phyloP scores from a whole-genome alignment of 2,329 filamentous ascomycete genomes.

The Pyricularia sp. region DNA sequence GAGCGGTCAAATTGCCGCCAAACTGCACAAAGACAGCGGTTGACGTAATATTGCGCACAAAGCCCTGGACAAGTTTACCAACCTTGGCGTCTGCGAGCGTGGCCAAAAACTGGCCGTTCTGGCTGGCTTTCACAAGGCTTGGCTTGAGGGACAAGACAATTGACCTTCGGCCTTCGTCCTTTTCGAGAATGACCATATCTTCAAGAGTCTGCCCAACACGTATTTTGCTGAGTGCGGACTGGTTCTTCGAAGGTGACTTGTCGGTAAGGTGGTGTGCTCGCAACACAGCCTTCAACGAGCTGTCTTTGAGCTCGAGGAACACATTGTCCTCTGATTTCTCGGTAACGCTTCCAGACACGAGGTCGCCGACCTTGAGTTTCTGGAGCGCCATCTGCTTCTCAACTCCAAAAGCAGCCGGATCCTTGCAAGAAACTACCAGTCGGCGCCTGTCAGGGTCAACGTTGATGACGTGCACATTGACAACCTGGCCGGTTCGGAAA shows the following conservation, averaged over 20 bases:
- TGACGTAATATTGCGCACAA: conserved; percentile 74
- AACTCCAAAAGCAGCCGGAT: conserved; percentile 65
- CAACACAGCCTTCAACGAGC: conserved; percentile 68
- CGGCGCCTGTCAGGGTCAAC: conserved; percentile 62
- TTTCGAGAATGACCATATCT: conserved; percentile 79
- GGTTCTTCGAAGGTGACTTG: conserved; percentile 69
- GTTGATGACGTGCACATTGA: conserved; percentile 80
- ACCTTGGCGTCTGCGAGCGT: conserved; percentile 63
- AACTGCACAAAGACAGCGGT: conserved; percentile 88
- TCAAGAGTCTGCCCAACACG: conserved; percentile 74
- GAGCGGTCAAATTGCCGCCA: conserved; percentile 62
- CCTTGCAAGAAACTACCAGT: conserved; percentile 87
- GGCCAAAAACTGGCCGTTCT: conserved; percentile 61
- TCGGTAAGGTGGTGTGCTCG: conserved; percentile 75
- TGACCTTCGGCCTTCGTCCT: conserved; percentile 66
- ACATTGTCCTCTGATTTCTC: conserved; percentile 71
- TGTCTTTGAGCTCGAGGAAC: conserved; percentile 65
- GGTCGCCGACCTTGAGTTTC: conserved; percentile 60
- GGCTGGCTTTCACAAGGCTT: conserved; percentile 66
- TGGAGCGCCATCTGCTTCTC: conserved; percentile 71
- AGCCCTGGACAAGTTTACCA: conserved; percentile 63
- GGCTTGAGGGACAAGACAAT: conserved; percentile 77
- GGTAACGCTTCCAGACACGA: conserved; percentile 72
- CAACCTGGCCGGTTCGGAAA: conserved; percentile 83
- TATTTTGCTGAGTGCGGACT: conserved; percentile 69